phyloP scores from a whole-genome alignment of 2,329 filamentous ascomycete species.

The Erysiphe pulchra region DNA sequence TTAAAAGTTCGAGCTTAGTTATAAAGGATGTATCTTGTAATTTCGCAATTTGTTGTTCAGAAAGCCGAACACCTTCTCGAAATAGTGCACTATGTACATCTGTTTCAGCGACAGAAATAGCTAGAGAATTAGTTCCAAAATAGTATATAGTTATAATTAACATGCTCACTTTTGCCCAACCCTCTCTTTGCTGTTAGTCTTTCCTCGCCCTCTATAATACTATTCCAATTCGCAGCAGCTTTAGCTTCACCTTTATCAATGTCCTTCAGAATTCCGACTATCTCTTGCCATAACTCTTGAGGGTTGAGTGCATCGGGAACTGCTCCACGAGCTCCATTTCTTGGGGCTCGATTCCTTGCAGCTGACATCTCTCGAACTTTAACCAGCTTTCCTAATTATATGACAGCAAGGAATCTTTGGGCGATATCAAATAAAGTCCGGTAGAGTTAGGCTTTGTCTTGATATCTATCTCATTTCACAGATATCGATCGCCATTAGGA shows the following conservation, averaged over 20 bases:
- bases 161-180: background rate
- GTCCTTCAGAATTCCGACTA: background rate
- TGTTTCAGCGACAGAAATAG: constrained; percentile 1
- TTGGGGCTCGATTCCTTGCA: background rate
- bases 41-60: constrained; percentile 1
- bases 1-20: constrained; percentile 1
- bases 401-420: too few relatives aligned
- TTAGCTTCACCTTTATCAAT: background rate
- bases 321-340: constrained; percentile 1
- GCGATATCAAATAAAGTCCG: too few relatives aligned
- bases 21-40: constrained; percentile 1
- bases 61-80: constrained; percentile 1
- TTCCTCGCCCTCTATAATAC: constrained; percentile 1
- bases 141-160: too few relatives aligned
- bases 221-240: background rate
- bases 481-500: too few relatives aligned
- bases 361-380: constrained; percentile 1
- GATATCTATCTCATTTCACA: too few relatives aligned
- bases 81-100: constrained; percentile 1
- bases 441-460: too few relatives aligned
- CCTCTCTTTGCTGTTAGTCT: background rate
- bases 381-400: too few relatives aligned
- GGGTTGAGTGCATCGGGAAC: constrained; percentile 1
- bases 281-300: constrained; percentile 1
- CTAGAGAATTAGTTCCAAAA: background rate